Evolutionary conservation across 2,329 filamentous ascomycete species (phyloP).

Genomic region (Cladosporium sp.): DNA sequence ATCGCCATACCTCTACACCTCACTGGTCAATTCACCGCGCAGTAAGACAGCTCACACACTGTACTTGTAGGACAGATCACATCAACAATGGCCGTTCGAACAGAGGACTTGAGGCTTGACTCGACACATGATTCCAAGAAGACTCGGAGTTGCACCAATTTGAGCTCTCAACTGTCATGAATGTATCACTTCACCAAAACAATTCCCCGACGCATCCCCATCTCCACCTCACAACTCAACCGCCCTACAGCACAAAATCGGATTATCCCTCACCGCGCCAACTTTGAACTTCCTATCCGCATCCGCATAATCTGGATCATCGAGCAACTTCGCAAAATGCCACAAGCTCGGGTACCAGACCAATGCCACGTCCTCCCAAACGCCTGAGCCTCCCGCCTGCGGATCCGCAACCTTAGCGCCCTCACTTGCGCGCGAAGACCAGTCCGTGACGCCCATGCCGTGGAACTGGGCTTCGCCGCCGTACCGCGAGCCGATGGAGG

Average conservation of each 20-base stretch:
- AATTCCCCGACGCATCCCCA: not conserved
- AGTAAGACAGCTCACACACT: too few species aligned
- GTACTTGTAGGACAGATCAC: too few species aligned
- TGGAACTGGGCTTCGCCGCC: slow-evolving; percentile 15
- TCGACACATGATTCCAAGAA: too few species aligned
- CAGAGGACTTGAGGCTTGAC: too few species aligned
- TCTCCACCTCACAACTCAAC: slow-evolving; percentile 10
- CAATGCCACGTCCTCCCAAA: slow-evolving; percentile 18
- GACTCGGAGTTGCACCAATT: too few species aligned
- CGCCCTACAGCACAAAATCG: slow-evolving; percentile 19
- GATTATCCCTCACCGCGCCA: slow-evolving; percentile 19
- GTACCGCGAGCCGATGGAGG: slow-evolving; percentile 15
- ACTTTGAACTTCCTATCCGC: slow-evolving; percentile 21
- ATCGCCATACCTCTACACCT: too few species aligned
- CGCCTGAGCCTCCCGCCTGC: slow-evolving; percentile 6
- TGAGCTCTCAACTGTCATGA: too few species aligned
- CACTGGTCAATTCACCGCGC: too few species aligned
- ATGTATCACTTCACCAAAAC: not conserved
- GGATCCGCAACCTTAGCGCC: slow-evolving; percentile 11
- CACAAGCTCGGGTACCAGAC: slow-evolving; percentile 20
- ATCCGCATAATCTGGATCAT: slow-evolving; percentile 20
- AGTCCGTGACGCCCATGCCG: slow-evolving; percentile 13
- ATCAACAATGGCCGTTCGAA: too few species aligned
- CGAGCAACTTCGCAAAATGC: slow-evolving; percentile 22
- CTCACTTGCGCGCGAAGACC: slow-evolving; percentile 9